A percentile compares a stretch with the other conserved stretches of the same genome.
Evolutionary conservation across 1,139 yeast species (phyloP).

Genomic region (Martiniozyma asiatica): DNA sequence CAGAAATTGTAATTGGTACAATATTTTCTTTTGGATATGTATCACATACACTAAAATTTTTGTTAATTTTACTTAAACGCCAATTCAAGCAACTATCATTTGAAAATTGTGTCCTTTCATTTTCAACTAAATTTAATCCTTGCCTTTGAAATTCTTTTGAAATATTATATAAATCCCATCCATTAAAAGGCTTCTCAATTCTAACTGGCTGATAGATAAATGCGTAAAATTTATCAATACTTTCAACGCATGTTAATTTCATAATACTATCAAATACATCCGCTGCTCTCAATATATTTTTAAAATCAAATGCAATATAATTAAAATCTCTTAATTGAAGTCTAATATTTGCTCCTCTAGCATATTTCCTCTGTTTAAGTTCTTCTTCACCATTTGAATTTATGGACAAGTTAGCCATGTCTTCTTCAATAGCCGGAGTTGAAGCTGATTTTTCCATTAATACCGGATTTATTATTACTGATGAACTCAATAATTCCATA

Average conservation of each 20-base stretch:
- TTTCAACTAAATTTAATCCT: slow-evolving; percentile 28
- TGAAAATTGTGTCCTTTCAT: not conserved
- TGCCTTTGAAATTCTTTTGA: slow-evolving; percentile 56
- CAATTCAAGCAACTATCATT: slow-evolving; percentile 28
- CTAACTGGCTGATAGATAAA: slow-evolving; percentile 51
- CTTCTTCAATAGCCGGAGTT: no score
- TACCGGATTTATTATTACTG: not conserved
- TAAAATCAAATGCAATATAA: slow-evolving; percentile 68
- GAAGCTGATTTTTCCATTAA: slow-evolving; percentile 1
- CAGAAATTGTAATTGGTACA: slow-evolving; percentile 69
- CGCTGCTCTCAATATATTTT: slow-evolving; percentile 42
- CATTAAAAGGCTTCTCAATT: slow-evolving; percentile 39
- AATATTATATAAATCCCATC: slow-evolving; percentile 67
- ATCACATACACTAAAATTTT: slow-evolving; percentile 53
- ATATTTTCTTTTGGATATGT: slow-evolving; percentile 63
- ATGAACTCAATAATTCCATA: not conserved
- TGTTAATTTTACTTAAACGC: slow-evolving; percentile 60
- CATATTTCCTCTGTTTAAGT: slow-evolving; percentile 22
- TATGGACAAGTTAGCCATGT: no score
- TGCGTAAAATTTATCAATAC: slow-evolving; percentile 55
- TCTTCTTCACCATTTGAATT: slow-evolving; percentile 1
- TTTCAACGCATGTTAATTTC: slow-evolving; percentile 46
- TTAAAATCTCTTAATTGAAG: slow-evolving; percentile 80
- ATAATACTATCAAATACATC: slow-evolving; percentile 68
- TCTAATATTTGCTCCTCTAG: slow-evolving; percentile 45